Conservation (phyloP, 1,139 yeast genomes). For the Scheffersomyces illinoinensis region DNA sequence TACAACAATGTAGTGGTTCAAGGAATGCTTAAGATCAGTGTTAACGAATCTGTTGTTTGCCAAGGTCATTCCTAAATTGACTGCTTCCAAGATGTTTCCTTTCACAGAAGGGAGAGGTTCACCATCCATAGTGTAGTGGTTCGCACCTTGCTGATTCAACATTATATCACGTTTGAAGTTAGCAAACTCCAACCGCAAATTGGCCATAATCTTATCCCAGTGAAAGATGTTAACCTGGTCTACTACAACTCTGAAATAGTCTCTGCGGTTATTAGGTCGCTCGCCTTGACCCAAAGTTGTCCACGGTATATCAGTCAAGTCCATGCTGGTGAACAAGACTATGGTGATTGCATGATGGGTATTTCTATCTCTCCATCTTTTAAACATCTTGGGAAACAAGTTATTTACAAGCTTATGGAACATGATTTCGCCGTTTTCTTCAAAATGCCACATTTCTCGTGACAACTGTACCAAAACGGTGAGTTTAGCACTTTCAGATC, state of each 20-base stretch:
- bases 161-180: slow-evolving; percentile 74
- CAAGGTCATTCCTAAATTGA: slow-evolving; percentile 78
- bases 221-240: slow-evolving; percentile 86
- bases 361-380: slow-evolving; percentile 80
- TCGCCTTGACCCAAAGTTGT: slow-evolving; percentile 68
- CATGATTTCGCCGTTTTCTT: slow-evolving; percentile 92
- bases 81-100: slow-evolving; percentile 85
- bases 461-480: slow-evolving; percentile 86
- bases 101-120: slow-evolving; percentile 81
- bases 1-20: slow-evolving; percentile 78
- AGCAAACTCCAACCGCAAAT: slow-evolving; percentile 80
- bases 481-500: slow-evolving; percentile 88
- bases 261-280: slow-evolving; percentile 64
- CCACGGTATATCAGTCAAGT: slow-evolving; percentile 59
- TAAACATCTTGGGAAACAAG: slow-evolving; percentile 84
- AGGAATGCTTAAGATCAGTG: slow-evolving; percentile 84
- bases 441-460: slow-evolving; percentile 97
- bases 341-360: slow-evolving; percentile 92
- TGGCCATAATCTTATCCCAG: slow-evolving; percentile 93
- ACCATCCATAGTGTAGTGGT: slow-evolving; percentile 45
- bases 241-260: slow-evolving; percentile 89
- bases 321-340: slow-evolving; percentile 83
- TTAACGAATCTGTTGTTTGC: slow-evolving; percentile 81
- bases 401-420: slow-evolving; percentile 91
- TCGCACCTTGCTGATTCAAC: slow-evolving; percentile 44